Percentiles rank a stretch among this genome's conserved stretches.
phyloP scores from a whole-genome alignment of 768 basidiomycete species.

The Cytidiella melzeri region DNA sequence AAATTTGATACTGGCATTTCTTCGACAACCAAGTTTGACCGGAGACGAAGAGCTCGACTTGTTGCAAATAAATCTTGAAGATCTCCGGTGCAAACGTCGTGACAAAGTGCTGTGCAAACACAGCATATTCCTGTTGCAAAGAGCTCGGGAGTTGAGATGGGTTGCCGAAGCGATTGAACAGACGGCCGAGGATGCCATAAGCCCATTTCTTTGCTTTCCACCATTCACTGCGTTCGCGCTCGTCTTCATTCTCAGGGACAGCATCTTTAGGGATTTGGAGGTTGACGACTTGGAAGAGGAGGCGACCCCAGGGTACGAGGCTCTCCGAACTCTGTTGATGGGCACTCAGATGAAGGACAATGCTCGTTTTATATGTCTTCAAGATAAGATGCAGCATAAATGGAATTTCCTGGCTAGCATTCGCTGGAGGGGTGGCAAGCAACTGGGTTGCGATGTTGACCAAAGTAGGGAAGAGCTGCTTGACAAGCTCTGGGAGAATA shows the following conservation, averaged over 20 bases:
- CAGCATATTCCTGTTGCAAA: slow-evolving; percentile 60
- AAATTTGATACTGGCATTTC: slow-evolving; percentile 79
- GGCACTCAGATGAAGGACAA: slow-evolving; percentile 61
- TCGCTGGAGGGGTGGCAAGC: slow-evolving; percentile 53
- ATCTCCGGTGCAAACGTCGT: slow-evolving; percentile 81
- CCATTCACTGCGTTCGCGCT: slow-evolving; percentile 77
- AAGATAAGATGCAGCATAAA: slow-evolving; percentile 81
- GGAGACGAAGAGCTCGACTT: slow-evolving; percentile 68
- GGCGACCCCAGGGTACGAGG: slow-evolving; percentile 81
- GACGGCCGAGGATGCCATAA: slow-evolving; percentile 67
- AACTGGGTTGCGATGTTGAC: slow-evolving; percentile 70
- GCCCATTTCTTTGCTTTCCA: slow-evolving; percentile 96
- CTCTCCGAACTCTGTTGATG: slow-evolving; percentile 74
- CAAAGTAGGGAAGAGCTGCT: slow-evolving; percentile 66
- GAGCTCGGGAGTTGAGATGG: slow-evolving; percentile 78
- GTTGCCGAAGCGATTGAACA: slow-evolving; percentile 86
- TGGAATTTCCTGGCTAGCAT: slow-evolving; percentile 65
- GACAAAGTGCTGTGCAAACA: slow-evolving; percentile 76
- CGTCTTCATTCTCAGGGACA: slow-evolving; percentile 68
- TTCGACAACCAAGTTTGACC: slow-evolving; percentile 74
- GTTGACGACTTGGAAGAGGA: slow-evolving; percentile 77
- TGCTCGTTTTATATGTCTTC: slow-evolving; percentile 81
- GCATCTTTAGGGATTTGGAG: slow-evolving; percentile 57
- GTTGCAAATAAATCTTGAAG: slow-evolving; percentile 67
- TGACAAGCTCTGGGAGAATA: slow-evolving; percentile 50